phyloP scores from a whole-genome alignment of 106 monocot genomes.

The Amphibolis antarctica region DNA sequence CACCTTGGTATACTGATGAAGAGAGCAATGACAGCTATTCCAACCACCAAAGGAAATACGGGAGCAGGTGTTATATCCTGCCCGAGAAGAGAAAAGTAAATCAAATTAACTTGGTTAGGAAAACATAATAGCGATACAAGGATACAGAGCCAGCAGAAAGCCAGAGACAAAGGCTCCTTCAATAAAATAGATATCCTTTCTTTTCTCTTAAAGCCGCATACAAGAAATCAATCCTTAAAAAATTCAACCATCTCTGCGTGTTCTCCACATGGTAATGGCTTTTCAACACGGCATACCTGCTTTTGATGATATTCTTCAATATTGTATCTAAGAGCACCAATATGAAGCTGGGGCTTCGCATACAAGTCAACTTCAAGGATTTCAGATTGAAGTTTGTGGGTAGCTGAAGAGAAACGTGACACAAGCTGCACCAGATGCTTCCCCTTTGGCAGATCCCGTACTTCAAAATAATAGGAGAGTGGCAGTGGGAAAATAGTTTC shows the following conservation, averaged over 20 bases:
- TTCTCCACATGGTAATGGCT: too few relatives aligned
- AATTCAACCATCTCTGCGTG: neutral
- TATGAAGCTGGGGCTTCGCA: conserved; percentile 62
- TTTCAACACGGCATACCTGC: conserved; percentile 34
- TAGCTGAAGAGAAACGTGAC: conserved; percentile 32
- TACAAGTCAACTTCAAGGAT: conserved; percentile 69
- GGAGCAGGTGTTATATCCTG: conserved; percentile 88
- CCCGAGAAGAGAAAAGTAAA: conserved; percentile 9
- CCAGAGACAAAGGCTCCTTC: neutral
- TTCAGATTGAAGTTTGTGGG: conserved; percentile 62
- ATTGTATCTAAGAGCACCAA: conserved; percentile 62
- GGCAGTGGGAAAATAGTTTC: conserved; percentile 59
- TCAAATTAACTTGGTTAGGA: neutral
- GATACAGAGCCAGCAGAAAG: too few relatives aligned
- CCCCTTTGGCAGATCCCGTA: conserved; percentile 62
- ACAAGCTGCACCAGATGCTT: conserved; percentile 70
- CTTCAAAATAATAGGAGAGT: conserved; percentile 66
- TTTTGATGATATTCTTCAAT: conserved; percentile 57
- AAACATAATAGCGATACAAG: neutral
- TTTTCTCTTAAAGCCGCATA: too few relatives aligned
- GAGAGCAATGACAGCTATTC: conserved; percentile 54
- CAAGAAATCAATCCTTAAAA: neutral
- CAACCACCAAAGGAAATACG: conserved; percentile 65
- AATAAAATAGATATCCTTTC: too few relatives aligned
- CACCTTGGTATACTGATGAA: conserved; percentile 92